phyloP scores from a whole-genome alignment of 306 rosid genomes.

The Glycine tomentella region DNA sequence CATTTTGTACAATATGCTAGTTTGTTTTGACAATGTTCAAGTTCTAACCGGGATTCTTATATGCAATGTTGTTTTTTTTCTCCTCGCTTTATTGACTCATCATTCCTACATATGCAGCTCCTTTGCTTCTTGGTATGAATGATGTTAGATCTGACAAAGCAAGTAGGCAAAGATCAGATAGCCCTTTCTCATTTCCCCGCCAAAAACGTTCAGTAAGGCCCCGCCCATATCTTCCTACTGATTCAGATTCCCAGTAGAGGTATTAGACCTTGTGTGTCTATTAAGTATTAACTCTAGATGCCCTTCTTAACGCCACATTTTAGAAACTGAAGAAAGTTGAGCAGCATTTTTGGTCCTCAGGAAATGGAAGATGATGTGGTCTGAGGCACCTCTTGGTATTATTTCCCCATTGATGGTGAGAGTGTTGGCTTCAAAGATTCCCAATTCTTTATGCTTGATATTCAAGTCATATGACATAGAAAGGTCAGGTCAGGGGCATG shows the following conservation, averaged over 20 bases:
- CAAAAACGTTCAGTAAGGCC: slow-evolving; percentile 95
- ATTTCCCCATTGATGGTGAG: background rate
- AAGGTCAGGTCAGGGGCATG: slow-evolving; percentile 44
- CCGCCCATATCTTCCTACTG: slow-evolving; percentile 71
- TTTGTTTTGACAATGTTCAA: background rate
- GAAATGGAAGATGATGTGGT: slow-evolving; percentile 44
- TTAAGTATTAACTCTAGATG: slow-evolving; percentile 43
- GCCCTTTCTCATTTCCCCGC: slow-evolving; percentile 98
- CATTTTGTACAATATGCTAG: background rate
- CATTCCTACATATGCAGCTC: slow-evolving; percentile 72
- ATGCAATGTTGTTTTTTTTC: background rate
- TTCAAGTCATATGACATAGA: slow-evolving; percentile 37
- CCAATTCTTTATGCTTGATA: slow-evolving; percentile 46
- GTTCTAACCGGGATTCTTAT: slow-evolving; percentile 7
- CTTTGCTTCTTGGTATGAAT: slow-evolving; percentile 83
- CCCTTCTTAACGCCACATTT: slow-evolving; percentile 43
- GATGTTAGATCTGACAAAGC: slow-evolving; percentile 76
- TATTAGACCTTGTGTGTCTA: slow-evolving; percentile 30
- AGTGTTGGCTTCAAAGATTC: slow-evolving; percentile 38
- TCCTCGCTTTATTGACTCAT: slow-evolving; percentile 44
- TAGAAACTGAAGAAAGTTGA: slow-evolving; percentile 48
- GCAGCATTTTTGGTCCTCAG: slow-evolving; percentile 49
- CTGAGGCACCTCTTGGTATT: slow-evolving; percentile 44
- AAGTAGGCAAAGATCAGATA: slow-evolving; percentile 74
- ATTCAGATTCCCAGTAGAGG: slow-evolving; percentile 90